A percentile compares a stretch with the other conserved stretches of the same genome.
Conservation (phyloP, 2,329 filamentous ascomycete species). For the Penicillium polonicum region DNA sequence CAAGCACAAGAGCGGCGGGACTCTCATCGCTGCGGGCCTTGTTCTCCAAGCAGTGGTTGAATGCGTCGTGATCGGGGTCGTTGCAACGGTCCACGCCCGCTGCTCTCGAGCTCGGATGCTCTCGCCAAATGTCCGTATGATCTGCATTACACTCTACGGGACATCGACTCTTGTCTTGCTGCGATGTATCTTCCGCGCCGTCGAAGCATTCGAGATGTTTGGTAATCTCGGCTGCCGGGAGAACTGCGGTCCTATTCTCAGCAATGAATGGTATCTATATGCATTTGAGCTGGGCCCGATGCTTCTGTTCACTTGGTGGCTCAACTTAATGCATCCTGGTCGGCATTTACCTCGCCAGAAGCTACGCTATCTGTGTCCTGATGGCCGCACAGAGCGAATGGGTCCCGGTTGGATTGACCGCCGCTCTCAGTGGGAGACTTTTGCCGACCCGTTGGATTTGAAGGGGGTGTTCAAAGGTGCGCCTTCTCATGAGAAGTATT, state of each 20-base stretch:
- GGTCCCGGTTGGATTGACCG: constrained; percentile 37
- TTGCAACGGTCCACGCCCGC: constrained; percentile 25
- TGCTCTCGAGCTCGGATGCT: constrained; percentile 24
- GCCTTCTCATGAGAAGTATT: constrained; percentile 31
- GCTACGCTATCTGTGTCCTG: constrained; percentile 30
- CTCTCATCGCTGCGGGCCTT: constrained; percentile 28
- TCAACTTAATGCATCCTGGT: constrained; percentile 41
- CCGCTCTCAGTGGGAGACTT: constrained; percentile 28
- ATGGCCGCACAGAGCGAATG: constrained; percentile 30
- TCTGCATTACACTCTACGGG: constrained; percentile 39
- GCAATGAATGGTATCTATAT: constrained; percentile 40
- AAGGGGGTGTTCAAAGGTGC: constrained; percentile 25
- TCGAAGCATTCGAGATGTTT: constrained; percentile 34
- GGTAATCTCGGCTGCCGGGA: constrained; percentile 20
- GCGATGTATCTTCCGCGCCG: constrained; percentile 38
- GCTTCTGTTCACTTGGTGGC: constrained; percentile 36
- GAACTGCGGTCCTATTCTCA: constrained; percentile 28
- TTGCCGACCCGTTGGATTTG: constrained; percentile 32
- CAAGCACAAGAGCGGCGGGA: constrained; percentile 25
- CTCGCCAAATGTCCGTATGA: constrained; percentile 29
- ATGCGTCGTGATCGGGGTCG: constrained; percentile 27
- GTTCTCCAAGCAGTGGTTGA: constrained; percentile 37
- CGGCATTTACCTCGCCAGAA: constrained; percentile 30
- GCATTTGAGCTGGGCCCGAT: constrained; percentile 39
- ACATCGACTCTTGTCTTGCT: constrained; percentile 36